A percentile compares a stretch with the other conserved stretches of the same genome.
Conservation (phyloP, 331 rosid species). For the Malus hybrid region DNA sequence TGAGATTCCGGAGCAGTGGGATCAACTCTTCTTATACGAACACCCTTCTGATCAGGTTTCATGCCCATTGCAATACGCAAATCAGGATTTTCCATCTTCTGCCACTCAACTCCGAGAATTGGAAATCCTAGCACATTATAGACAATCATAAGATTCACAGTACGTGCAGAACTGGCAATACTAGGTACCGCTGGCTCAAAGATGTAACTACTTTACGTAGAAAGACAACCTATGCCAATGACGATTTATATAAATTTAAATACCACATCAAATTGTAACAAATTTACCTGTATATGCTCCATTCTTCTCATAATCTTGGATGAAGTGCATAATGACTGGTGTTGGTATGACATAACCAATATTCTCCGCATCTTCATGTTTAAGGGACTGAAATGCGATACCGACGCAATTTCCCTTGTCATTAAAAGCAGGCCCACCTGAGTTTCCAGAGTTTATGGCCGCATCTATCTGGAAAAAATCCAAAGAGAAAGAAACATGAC, state of each 20-base stretch:
- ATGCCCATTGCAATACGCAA: conserved; percentile 40
- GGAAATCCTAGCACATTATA: conserved; percentile 36
- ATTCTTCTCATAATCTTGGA: conserved; percentile 42
- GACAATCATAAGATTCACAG: not conserved
- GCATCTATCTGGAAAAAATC: conserved; percentile 36
- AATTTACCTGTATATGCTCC: conserved; percentile 42
- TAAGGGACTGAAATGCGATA: conserved; percentile 54
- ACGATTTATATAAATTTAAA: not conserved
- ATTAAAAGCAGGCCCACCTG: conserved; percentile 54
- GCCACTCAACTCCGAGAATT: conserved; percentile 55
- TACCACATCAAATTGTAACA: not conserved
- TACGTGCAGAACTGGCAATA: not conserved
- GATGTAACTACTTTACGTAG: not conserved
- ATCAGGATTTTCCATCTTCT: conserved; percentile 58
- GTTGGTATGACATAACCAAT: conserved; percentile 50
- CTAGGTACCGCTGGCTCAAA: not conserved
- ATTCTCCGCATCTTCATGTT: conserved; percentile 22
- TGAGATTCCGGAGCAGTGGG: conserved; percentile 43
- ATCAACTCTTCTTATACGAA: conserved; percentile 45
- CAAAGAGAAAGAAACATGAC: not conserved
- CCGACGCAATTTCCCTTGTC: conserved; percentile 52
- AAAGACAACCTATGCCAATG: not conserved
- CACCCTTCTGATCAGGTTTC: conserved; percentile 50
- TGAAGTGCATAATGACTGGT: conserved; percentile 48
- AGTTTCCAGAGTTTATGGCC: conserved; percentile 52